Base-by-base conservation (phyloP, 2,329 filamentous ascomycete species). In the Aspergillus sclerotialis region DNA sequence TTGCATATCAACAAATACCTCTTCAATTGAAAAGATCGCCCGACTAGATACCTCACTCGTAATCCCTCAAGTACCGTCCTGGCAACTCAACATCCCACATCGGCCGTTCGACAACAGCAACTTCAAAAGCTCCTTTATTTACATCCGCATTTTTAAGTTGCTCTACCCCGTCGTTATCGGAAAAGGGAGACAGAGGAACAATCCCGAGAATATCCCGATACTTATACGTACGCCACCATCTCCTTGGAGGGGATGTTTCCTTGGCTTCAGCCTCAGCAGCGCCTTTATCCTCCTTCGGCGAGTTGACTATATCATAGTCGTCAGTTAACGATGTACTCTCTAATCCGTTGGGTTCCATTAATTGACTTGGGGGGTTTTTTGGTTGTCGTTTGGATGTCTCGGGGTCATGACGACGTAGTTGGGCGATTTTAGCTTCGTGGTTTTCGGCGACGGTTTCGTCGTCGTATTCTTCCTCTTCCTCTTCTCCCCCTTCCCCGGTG, bases 141-240 rank as follows among this genome's bases (percentile, higher is more conserved):
- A 36, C 40, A 40, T 46, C 50, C 10, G 57, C 56, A 23, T 10
- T 10, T 6, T 10, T 10, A 10, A 10, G 7, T 7, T 23, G 10
- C 16, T 64, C 58, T 43, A 53, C 17, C 50, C 47, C 42, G 13
- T 49, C 42, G 28, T 45, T 35, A 35, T 46, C 43, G 73, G 60
- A 45, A 27, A 40, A 24, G 16, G 48, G 33, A 24, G 64, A 68
- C 19, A 82, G 61, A 12, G 75, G 71, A 13, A 78, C 70, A 28
- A 82, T 72, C 4, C 89, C 92, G 41, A 98, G 69, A 48, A 98
- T 88, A n/a, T 89, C 85, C 38, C 89, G 76, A 63, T 96, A 98
- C 62, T 94, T 93, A 70, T 84, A 88, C 4, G 89, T 94, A 56
- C 81, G 78, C 86, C 88, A 96, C 65, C 61, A 61, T 14, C 55